These are phyloP conservation scores for Mycosarcoma maydis DNA, from an alignment of 1,284 basidiomycete species.

Conservation along the genomic window DNA sequence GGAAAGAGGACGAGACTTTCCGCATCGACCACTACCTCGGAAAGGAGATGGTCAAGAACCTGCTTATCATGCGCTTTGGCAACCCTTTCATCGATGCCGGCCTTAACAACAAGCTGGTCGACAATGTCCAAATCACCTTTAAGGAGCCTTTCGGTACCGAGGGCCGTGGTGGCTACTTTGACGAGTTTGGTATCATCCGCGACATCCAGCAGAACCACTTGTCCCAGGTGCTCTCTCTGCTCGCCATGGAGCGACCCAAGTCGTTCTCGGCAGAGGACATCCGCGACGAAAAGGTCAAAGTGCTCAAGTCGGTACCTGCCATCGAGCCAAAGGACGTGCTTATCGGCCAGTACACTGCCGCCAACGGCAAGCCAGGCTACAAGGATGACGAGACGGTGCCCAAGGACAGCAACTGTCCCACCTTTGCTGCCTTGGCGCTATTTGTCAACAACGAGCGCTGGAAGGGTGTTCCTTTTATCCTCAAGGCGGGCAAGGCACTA, in stretches of 20 bases:
- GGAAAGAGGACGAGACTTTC: slow-evolving; percentile 67
- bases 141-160: slow-evolving; percentile 68
- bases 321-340: slow-evolving; percentile 64
- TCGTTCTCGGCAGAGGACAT: slow-evolving; percentile 67
- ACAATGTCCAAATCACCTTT: slow-evolving; percentile 67
- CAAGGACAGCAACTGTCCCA: slow-evolving; percentile 68
- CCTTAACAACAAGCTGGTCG: slow-evolving; percentile 66
- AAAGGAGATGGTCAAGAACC: slow-evolving; percentile 67
- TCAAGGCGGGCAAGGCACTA: slow-evolving; percentile 66
- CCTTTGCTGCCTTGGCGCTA: slow-evolving; percentile 66
- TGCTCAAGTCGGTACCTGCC: slow-evolving; percentile 64
- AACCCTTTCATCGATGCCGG: slow-evolving; percentile 64
- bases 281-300: slow-evolving; percentile 67
- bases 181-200: slow-evolving; percentile 68
- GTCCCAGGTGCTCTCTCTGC: slow-evolving; percentile 65
- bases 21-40: slow-evolving; percentile 67
- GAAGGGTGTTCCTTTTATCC: slow-evolving; percentile 65
- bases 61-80: slow-evolving; percentile 63
- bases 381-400: slow-evolving; percentile 68
- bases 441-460: slow-evolving; percentile 64
- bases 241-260: slow-evolving; percentile 67
- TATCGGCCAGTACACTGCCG: slow-evolving; percentile 66
- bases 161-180: slow-evolving; percentile 68
- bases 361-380: slow-evolving; percentile 67
- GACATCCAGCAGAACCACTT: slow-evolving; percentile 68